Percentiles rank a stretch among this genome's conserved stretches.
These are phyloP conservation scores for Starmera dryadoides DNA, from an alignment of 805 yeast species.

Conservation along the genomic window DNA sequence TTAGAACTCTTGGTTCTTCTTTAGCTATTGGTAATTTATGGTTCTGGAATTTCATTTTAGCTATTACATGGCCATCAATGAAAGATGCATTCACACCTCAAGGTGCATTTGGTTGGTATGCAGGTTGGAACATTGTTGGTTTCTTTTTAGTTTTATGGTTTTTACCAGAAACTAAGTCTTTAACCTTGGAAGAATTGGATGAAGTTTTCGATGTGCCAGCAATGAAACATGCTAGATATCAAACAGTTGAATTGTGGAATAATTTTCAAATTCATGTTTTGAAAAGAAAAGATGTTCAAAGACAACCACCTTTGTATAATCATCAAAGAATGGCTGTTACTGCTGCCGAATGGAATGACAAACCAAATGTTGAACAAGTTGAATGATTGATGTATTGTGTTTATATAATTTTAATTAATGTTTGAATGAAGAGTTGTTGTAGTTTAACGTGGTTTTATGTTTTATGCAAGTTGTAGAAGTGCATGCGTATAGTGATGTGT, in stretches of 20 bases:
- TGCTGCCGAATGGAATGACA: conserved; percentile 55
- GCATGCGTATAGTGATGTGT: too few relatives aligned
- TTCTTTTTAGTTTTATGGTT: conserved; percentile 65
- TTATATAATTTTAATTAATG: too few relatives aligned
- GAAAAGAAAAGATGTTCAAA: conserved; percentile 35
- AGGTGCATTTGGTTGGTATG: conserved; percentile 87
- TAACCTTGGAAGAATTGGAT: conserved; percentile 66
- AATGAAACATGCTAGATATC: conserved; percentile 44
- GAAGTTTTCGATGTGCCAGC: conserved; percentile 61
- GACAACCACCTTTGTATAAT: conserved; percentile 49
- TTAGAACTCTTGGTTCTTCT: conserved; percentile 77
- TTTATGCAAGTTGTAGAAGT: too few relatives aligned
- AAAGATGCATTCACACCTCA: conserved; percentile 59
- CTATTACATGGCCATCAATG: conserved; percentile 77
- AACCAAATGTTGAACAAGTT: conserved; percentile 44
- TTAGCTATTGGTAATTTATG: conserved; percentile 70
- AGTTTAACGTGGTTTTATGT: too few relatives aligned
- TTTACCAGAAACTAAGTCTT: conserved; percentile 60
- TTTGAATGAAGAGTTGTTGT: too few relatives aligned
- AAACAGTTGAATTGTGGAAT: conserved; percentile 31
- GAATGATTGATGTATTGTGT: conserved; percentile 23
- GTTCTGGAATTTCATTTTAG: conserved; percentile 64
- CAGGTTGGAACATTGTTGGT: conserved; percentile 74
- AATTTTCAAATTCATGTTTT: conserved; percentile 41
- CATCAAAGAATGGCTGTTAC: conserved; percentile 56